Evolutionary conservation across 2,329 filamentous ascomycete genomes (phyloP).

Genomic region (Talaromyces sp.): DNA sequence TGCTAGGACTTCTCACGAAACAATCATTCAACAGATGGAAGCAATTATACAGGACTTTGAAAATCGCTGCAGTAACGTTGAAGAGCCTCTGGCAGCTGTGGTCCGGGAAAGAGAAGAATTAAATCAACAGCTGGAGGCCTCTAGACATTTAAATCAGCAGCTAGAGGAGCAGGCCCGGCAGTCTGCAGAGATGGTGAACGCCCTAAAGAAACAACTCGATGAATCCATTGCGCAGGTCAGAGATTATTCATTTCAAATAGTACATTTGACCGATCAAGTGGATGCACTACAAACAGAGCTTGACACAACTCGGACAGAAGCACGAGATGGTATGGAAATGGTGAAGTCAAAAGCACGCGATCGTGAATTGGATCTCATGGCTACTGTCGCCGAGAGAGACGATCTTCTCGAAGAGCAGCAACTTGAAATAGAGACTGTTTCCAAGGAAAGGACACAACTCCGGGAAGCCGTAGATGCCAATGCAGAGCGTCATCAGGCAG

Average conservation of each 20-base stretch:
- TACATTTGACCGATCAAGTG: constrained; percentile 35
- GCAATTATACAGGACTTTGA: constrained; percentile 57
- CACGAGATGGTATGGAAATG: constrained; percentile 27
- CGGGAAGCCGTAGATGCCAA: constrained; percentile 18
- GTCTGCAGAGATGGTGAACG: constrained; percentile 34
- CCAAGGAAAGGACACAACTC: constrained; percentile 19
- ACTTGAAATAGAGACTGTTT: constrained; percentile 30
- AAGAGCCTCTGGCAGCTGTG: constrained; percentile 51
- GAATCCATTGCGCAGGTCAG: constrained; percentile 37
- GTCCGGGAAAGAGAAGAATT: constrained; percentile 34
- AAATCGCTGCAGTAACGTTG: constrained; percentile 52
- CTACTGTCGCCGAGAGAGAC: constrained; percentile 44
- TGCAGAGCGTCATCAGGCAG: constrained; percentile 23
- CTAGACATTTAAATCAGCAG: constrained; percentile 15
- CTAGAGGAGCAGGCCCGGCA: constrained; percentile 31
- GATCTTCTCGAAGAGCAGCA: constrained; percentile 45
- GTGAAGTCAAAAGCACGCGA: constrained; percentile 32
- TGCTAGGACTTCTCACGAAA: constrained; percentile 45
- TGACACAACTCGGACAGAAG: constrained; percentile 33
- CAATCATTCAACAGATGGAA: constrained; percentile 49
- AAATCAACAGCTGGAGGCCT: constrained; percentile 33
- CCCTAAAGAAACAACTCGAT: constrained; percentile 41
- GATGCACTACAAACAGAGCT: constrained; percentile 36
- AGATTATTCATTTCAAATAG: constrained; percentile 35
- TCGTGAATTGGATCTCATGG: constrained; percentile 43